Base-by-base conservation (phyloP, 345 rosid species). In the Populus nigra region DNA sequence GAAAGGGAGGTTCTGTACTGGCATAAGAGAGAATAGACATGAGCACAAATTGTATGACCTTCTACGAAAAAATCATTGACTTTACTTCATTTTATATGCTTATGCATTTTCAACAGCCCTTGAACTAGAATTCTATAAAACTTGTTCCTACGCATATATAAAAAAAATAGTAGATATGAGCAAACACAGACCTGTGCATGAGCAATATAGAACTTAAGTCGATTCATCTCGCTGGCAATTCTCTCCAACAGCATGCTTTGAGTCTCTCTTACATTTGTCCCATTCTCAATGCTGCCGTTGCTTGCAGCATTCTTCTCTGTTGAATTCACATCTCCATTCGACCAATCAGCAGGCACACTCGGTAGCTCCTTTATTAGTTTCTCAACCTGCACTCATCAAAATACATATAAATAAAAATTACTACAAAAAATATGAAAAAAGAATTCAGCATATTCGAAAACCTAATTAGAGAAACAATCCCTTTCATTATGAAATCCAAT, bases 1-100 rank as follows among this genome's bases (percentile, higher is more conserved):
- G 84, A 96, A 96, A 83, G 99, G 99, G 78, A 96, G 98, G 85
- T 90, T 88, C 99, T 94, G 94, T 91, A 91, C 95, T 89, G 91
- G 93, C 97, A 92, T 78, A 85, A 89, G 67, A 77, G 81, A 90
- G 84, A 84, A 82, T 75, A 77, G 83, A 84, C 81, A 87, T 89
- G 85, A 88, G 90, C 85, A 84, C 76, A 77, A 67, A 75, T 62
- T 77, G 80, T 69, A 80, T 13, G 67, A 74, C 73, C 72, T 50
- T 61, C 62, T 31, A 29, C 18, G 73, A 69, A 73, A 39, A 23
- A n/a, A 12, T 69, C 12, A 45, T 53, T 43, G 20, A 22, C 65
- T 71, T 73, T 49, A 35, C 63, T 78, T 41, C 39, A 70, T 65
- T 80, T 49, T 67, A 5, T 12, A 68, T 22, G 62, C 12, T 71